Conservation (phyloP, 140 eudicot genomes). For the Erigeron philadelphicus region DNA sequence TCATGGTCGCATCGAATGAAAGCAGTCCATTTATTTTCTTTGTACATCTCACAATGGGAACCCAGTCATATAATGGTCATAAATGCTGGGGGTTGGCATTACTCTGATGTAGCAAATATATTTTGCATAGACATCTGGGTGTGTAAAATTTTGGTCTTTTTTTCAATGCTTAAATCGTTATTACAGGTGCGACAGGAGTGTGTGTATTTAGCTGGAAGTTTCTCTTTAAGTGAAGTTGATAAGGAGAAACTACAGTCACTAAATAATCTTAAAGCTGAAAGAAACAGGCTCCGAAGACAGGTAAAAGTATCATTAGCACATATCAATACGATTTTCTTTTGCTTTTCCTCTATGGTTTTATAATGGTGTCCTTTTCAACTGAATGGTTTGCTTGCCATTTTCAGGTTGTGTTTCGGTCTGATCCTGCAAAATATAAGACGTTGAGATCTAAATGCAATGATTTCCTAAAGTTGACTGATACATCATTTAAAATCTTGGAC, state of each 20-base stretch:
- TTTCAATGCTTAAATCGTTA: conserved; percentile 14
- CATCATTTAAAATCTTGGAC: conserved; percentile 30
- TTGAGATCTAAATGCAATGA: conserved; percentile 62
- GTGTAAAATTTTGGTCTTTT: too few relatives aligned
- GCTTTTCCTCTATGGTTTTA: neutral
- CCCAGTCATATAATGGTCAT: too few relatives aligned
- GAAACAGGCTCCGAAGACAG: conserved; percentile 46
- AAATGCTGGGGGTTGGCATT: too few relatives aligned
- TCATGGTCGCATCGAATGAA: neutral
- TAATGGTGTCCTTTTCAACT: neutral
- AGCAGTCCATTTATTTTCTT: too few relatives aligned
- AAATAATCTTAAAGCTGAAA: conserved; percentile 52
- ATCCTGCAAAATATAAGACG: conserved; percentile 56
- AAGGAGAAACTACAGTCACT: conserved; percentile 33
- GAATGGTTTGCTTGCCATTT: conserved; percentile 14
- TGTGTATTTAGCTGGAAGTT: conserved; percentile 56
- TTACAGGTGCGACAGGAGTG: conserved; percentile 66
- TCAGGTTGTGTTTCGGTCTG: conserved; percentile 70
- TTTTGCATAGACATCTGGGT: too few relatives aligned
- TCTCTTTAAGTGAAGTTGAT: conserved; percentile 38
- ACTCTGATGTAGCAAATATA: too few relatives aligned
- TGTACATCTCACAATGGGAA: too few relatives aligned
- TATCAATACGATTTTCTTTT: neutral
- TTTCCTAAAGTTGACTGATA: conserved; percentile 36
- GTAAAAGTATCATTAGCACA: conserved; percentile 22